Evolutionary conservation across 768 basidiomycete species (phyloP).

Genomic region (Phanerodontia chrysosporium): DNA sequence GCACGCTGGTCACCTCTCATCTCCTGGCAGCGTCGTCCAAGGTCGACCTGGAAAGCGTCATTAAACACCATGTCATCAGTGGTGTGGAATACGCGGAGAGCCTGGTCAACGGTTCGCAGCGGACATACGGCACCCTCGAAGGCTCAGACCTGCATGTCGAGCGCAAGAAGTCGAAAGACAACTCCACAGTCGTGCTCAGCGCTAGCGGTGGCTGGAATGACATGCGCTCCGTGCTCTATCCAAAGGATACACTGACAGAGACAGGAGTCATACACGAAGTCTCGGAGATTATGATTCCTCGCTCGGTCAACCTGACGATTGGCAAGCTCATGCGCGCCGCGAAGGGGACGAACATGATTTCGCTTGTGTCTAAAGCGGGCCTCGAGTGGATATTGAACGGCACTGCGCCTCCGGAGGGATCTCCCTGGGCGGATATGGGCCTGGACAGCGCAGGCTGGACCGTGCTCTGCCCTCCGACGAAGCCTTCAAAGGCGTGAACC

Average conservation of each 20-base stretch:
- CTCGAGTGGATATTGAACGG: constrained; percentile 92
- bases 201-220: constrained; percentile 79
- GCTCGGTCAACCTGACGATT: constrained; percentile 79
- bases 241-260: constrained; percentile 70
- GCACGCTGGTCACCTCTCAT: constrained; percentile 79
- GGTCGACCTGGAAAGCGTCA: constrained; percentile 74
- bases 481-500: constrained; percentile 83
- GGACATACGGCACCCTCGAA: constrained; percentile 77
- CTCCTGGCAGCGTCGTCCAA: constrained; percentile 77
- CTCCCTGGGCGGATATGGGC: constrained; percentile 54
- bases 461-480: constrained; percentile 88
- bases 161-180: constrained; percentile 37
- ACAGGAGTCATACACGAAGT: constrained; percentile 92
- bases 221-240: constrained; percentile 55
- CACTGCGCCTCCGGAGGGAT: constrained; percentile 67
- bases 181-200: constrained; percentile 41
- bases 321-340: constrained; percentile 91
- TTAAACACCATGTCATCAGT: constrained; percentile 83
- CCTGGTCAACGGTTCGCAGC: constrained; percentile 59
- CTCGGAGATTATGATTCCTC: constrained; percentile 80
- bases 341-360: constrained; percentile 84
- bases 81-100: constrained; percentile 68
- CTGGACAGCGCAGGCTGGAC: constrained; percentile 70
- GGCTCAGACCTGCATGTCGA: constrained; percentile 78
- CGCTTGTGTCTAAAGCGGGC: constrained; percentile 77